phyloP scores from a whole-genome alignment of 768 basidiomycete species.

The Krasilnikovozyma curviuscula region DNA sequence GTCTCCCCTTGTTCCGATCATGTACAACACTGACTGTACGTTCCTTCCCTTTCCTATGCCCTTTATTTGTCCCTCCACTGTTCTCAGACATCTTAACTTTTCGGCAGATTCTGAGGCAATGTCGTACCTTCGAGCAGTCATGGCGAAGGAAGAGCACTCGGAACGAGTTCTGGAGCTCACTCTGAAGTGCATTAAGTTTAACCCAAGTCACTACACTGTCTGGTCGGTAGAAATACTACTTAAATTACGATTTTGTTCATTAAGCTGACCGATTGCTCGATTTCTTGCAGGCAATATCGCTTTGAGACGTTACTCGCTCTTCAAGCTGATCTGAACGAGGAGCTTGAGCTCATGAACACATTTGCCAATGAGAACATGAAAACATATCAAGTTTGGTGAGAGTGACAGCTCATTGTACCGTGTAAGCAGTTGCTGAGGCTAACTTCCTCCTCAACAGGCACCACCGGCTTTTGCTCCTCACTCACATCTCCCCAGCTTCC shows the following conservation, averaged over 20 bases:
- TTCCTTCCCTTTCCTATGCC: constrained; percentile 15
- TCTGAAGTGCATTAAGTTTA: constrained; percentile 67
- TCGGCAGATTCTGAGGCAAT: constrained; percentile 72
- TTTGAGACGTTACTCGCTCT: constrained; percentile 63
- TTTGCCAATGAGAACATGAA: constrained; percentile 69
- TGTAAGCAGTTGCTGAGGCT: too few relatives aligned
- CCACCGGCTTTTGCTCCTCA: constrained; percentile 30
- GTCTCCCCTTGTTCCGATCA: constrained; percentile 71
- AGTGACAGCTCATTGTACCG: neutral
- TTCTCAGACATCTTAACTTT: neutral
- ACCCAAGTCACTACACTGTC: constrained; percentile 91
- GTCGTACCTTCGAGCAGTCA: constrained; percentile 72
- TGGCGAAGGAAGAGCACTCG: constrained; percentile 57
- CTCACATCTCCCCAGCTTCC: constrained; percentile 24
- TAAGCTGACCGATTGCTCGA: neutral
- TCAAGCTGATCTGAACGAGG: constrained; percentile 46
- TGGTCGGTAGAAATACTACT: constrained; percentile 40
- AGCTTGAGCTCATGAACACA: constrained; percentile 70
- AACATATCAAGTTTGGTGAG: constrained; percentile 96
- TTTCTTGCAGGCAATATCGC: constrained; percentile 63
- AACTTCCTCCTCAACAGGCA: constrained; percentile 24
- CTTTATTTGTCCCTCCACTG: constrained; percentile 5
- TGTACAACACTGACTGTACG: constrained; percentile 76
- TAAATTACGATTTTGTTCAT: neutral
- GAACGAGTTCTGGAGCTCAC: constrained; percentile 68